Evolutionary conservation across 2,329 filamentous ascomycete species (phyloP).

Genomic region (Mycosphaerella sp.): DNA sequence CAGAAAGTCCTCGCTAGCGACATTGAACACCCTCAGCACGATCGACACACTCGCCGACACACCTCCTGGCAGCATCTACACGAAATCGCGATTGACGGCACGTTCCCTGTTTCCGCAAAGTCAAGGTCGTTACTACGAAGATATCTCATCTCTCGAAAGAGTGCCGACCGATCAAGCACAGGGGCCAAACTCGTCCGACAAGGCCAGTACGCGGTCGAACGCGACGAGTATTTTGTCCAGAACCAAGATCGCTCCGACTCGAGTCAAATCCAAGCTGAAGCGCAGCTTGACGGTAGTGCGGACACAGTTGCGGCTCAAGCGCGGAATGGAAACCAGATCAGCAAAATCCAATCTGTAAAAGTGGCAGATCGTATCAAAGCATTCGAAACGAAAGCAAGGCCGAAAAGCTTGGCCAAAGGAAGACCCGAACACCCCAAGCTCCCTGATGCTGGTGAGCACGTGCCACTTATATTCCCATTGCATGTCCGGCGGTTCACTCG

Average conservation of each 20-base stretch:
- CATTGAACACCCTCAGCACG: not conserved
- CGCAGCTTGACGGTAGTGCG: constrained; percentile 14
- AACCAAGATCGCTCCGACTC: not conserved
- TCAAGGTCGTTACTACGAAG: constrained; percentile 12
- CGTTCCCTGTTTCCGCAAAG: constrained; percentile 9
- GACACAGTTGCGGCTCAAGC: constrained; percentile 10
- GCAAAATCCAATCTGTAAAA: constrained; percentile 3
- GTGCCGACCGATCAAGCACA: constrained; percentile 14
- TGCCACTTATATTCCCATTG: constrained; percentile 27
- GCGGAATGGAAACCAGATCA: not conserved
- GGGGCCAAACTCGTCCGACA: constrained; percentile 8
- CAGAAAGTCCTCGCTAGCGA: constrained; percentile 1
- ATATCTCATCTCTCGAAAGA: constrained; percentile 7
- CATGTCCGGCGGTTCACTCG: constrained; percentile 27
- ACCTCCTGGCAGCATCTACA: constrained; percentile 5
- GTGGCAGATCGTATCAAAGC: constrained; percentile 20
- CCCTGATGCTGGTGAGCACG: constrained; percentile 5
- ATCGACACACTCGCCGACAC: constrained; percentile 1
- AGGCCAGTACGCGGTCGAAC: not conserved
- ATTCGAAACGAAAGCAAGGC: constrained; percentile 18
- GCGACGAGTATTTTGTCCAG: constrained; percentile 5
- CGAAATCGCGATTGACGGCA: not conserved
- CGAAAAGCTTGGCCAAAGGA: not conserved
- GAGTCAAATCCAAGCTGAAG: constrained; percentile 11
- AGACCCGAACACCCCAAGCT: not conserved